Conservation (phyloP, 257 asterid genomes). For the Solanum chilense region DNA sequence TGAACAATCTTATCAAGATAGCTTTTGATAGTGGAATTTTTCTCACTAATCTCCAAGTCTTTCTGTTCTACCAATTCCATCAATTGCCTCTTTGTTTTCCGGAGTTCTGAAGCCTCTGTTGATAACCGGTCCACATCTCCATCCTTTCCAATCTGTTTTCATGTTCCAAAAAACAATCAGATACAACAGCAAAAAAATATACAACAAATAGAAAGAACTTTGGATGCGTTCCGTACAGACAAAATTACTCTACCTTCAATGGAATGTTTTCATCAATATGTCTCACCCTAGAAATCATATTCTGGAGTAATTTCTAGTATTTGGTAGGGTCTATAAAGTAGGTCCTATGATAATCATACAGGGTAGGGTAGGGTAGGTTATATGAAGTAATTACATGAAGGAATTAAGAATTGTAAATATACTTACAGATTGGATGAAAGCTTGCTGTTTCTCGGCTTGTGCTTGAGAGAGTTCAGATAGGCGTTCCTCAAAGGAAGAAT, state of each 20-base stretch:
- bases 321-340: not conserved
- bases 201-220: not conserved
- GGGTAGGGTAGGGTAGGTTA: not conserved
- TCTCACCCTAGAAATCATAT: not conserved
- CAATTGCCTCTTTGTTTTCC: constrained; percentile 78
- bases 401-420: not conserved
- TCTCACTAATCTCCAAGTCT: constrained; percentile 75
- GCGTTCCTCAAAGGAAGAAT: constrained; percentile 39
- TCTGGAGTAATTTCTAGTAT: not conserved
- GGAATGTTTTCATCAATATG: not conserved
- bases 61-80: constrained; percentile 75
- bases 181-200: not conserved
- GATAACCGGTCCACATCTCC: constrained; percentile 74
- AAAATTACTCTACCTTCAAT: not conserved
- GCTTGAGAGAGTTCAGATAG: constrained; percentile 34
- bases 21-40: constrained; percentile 60
- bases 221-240: not conserved
- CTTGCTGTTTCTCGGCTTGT: constrained; percentile 50
- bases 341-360: not conserved
- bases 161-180: not conserved
- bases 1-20: constrained; percentile 89
- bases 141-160: constrained; percentile 54
- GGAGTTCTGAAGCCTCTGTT: constrained; percentile 56
- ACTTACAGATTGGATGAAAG: constrained; percentile 48
- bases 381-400: not conserved